Conservation (phyloP, 2,329 filamentous ascomycete genomes). For the Colletotrichum navitas region DNA sequence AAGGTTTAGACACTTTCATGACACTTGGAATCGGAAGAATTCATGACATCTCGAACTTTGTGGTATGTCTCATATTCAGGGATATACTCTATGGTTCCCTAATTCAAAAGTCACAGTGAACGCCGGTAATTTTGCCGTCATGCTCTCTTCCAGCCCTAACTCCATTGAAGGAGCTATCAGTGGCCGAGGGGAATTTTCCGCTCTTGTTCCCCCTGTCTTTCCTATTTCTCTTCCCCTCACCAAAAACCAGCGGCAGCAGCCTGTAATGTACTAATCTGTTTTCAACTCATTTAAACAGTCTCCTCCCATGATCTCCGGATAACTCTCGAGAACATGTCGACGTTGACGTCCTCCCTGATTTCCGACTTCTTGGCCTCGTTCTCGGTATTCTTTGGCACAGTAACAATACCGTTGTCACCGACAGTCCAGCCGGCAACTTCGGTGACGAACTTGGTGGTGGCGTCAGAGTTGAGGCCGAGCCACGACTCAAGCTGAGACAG, state of each 20-base stretch:
- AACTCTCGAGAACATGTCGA: slow-evolving; percentile 86
- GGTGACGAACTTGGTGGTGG: slow-evolving; percentile 81
- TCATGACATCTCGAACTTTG: slow-evolving; percentile 34
- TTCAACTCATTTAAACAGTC: slow-evolving; percentile 63
- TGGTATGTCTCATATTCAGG: slow-evolving; percentile 43
- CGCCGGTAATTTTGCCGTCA: slow-evolving; percentile 44
- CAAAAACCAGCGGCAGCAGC: neutral
- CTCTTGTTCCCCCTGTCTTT: slow-evolving; percentile 16
- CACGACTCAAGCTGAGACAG: slow-evolving; percentile 78
- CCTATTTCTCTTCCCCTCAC: slow-evolving; percentile 23
- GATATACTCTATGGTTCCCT: slow-evolving; percentile 42
- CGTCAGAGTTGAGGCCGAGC: slow-evolving; percentile 78
- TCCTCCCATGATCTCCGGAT: slow-evolving; percentile 90
- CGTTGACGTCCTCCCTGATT: slow-evolving; percentile 94
- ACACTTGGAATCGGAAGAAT: neutral
- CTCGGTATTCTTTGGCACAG: slow-evolving; percentile 92
- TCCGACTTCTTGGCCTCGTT: slow-evolving; percentile 97
- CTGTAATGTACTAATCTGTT: slow-evolving; percentile 2
- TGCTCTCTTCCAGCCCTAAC: slow-evolving; percentile 42
- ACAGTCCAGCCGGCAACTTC: slow-evolving; percentile 91
- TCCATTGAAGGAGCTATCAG: slow-evolving; percentile 39
- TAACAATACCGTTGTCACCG: slow-evolving; percentile 73
- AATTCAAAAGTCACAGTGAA: slow-evolving; percentile 44
- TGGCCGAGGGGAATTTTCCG: slow-evolving; percentile 29
- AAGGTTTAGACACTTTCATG: slow-evolving; percentile 4